These are phyloP conservation scores for Psilocybe subaeruginosa DNA, from an alignment of 768 basidiomycete species.

Conservation along the genomic window DNA sequence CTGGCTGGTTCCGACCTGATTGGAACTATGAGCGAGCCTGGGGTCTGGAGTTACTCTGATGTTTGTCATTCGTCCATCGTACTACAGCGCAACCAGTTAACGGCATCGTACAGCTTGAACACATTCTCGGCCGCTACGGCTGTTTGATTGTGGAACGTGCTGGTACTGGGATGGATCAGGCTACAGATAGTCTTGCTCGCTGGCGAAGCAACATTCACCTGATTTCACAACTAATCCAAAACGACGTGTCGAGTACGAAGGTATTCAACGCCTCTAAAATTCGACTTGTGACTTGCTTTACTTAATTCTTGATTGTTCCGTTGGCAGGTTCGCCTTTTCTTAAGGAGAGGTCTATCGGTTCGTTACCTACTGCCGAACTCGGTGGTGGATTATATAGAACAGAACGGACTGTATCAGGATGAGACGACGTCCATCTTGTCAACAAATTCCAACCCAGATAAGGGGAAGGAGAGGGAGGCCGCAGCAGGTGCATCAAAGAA, in stretches of 20 bases:
- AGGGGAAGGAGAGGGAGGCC: conserved; percentile 40
- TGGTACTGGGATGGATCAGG: conserved; percentile 89
- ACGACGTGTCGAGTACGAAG: conserved; percentile 96
- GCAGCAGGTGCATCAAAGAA: conserved; percentile 31
- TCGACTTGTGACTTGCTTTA: neutral
- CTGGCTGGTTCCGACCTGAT: conserved; percentile 98
- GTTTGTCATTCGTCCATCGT: conserved; percentile 51
- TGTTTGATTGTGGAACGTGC: conserved; percentile 94
- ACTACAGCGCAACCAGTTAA: conserved; percentile 2
- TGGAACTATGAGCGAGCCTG: conserved; percentile 97
- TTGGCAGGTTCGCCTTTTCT: conserved; percentile 65
- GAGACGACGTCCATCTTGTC: conserved; percentile 38
- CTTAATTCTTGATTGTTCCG: neutral
- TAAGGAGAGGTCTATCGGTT: conserved; percentile 78
- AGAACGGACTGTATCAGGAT: conserved; percentile 76
- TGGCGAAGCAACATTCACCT: conserved; percentile 89
- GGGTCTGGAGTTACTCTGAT: conserved; percentile 95
- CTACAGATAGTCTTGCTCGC: conserved; percentile 71
- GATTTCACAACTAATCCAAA: conserved; percentile 93
- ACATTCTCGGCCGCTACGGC: conserved; percentile 94
- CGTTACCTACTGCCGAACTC: conserved; percentile 90
- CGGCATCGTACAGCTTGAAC: conserved; percentile 69
- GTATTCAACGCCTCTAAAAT: conserved; percentile 33
- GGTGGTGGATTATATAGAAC: conserved; percentile 94
- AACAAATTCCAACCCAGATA: conserved; percentile 28